Evolutionary conservation across 2,329 filamentous ascomycete genomes (phyloP), one percentile per base, ranked within the genome.

Genomic region (Sporothrix humicola): DNA sequence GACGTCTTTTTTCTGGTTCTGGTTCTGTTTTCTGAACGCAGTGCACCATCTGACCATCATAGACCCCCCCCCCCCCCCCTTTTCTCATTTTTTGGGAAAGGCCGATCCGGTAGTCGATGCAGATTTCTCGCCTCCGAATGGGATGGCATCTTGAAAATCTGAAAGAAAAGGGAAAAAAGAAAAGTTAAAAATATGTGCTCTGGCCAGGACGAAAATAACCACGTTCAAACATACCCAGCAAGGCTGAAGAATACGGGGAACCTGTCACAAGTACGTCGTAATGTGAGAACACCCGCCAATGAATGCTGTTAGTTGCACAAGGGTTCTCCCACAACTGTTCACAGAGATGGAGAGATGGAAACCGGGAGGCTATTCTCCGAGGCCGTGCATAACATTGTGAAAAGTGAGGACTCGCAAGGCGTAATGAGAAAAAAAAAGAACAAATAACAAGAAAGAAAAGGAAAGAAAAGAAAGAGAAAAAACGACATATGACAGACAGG

Each of bases 81-180:
- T 66, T 66, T 0, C 58, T 17, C 37, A 8, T 46, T 46, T 3
- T 46, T 23, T 15, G 23, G 61, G 42, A 23, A 17, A 48, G 9
- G 6, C n/a, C 59, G 59, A 65, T 65, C 61, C 61, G 42, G 61
- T n/a, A 65, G 42, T 65, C 61, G 42, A 48, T 48, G 61, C n/a
- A 26, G 61, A 66, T 23, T 37, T 66, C 20, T 23, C 48, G 42
- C 42, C n/a, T 48, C 2, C 2, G 42, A 9, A 20, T 12, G 42
- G 2, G n/a, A 17, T 26, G 31, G 31, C 31, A 37, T 37, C 31
- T 37, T 37, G 31, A 37, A 37, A 37, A 37, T 2, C 31, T 7
- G 31, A 37, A 37, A 37, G 31, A 3, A 37, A 37, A 37, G 31
- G 23, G 3, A 37, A 26, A 56, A 20, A 23, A 12, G 9, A 20